Base-by-base conservation (phyloP, 2,329 filamentous ascomycete species). In the Talaromyces sp. region DNA sequence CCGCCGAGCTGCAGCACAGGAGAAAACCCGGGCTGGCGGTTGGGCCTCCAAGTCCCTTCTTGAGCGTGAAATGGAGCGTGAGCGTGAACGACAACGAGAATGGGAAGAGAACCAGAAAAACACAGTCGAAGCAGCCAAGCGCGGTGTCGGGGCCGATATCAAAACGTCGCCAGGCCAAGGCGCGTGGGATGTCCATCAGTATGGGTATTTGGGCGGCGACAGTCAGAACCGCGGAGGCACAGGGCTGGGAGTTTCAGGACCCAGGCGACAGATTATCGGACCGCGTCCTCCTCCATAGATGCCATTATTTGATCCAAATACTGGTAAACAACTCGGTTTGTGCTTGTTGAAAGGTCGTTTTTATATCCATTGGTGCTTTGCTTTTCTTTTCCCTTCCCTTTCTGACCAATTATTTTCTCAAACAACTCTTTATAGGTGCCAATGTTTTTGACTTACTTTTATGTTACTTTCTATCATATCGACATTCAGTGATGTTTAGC, bases 1-100 rank as follows among this genome's bases (percentile, higher is more conserved):
- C 54, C 80, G 83, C 17, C 82, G 84, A 17, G 64, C 77, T 2
- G 80, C 80, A 0, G 79, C 83, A 0, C 84, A 86, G 63, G 72
- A 80, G 56, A 83, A 82, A 67, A 86, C 84, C 31, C 82, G 82
- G 63, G 83, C 83, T 12, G 81, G 80, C 21, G 83, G 82, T 1
- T 86, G 83, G 83, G 83, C 84, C 0, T 81, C 79, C n/a, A 86
- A 85, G 67, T 85, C 83, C 2, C 77, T 88, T 1, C 77, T 88
- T 3, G 85, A 87, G 67, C 81, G 85, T 8, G 85, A 88, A 65
- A 88, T 87, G 85, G 85, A 88, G 69, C 82, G 83, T 21, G 85
- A 88, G 68, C 80, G 85, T 17, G 83, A 86, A 67, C 79, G 85
- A 53, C 85, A 88, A 68, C 77, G 80, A 41, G 85, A 88, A 62